Percentiles rank a stretch among this genome's conserved stretches.
Conservation (phyloP, 1,139 yeast genomes). For the Diutina rugosa region DNA sequence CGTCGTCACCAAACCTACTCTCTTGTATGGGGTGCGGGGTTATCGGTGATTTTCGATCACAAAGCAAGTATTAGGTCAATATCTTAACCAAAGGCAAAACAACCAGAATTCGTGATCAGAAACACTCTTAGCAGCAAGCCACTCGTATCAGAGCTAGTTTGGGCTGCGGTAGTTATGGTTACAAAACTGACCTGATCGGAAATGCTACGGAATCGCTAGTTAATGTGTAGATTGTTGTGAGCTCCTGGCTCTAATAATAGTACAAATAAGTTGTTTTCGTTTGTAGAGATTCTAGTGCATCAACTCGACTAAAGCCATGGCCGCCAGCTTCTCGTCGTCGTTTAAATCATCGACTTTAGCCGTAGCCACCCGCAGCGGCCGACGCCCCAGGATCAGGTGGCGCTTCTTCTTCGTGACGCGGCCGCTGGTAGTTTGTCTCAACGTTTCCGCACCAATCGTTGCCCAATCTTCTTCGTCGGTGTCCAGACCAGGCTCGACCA, state of each 20-base stretch:
- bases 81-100: not conserved
- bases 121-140: not conserved
- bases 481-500: constrained; percentile 17
- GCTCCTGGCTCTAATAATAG: not conserved
- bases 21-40: not conserved
- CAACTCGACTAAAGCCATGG: constrained; percentile 49
- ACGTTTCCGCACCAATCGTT: constrained; percentile 62
- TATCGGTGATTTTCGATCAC: not conserved
- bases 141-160: no score
- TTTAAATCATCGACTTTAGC: constrained; percentile 7
- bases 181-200: no score
- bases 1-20: no score
- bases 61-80: not conserved
- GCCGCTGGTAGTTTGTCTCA: constrained; percentile 11
- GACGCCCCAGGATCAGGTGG: constrained; percentile 5
- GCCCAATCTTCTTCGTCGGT: constrained; percentile 97
- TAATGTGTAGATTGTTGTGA: not conserved
- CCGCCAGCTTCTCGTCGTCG: constrained; percentile 39
- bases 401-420: not conserved
- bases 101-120: not conserved
- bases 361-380: constrained; percentile 3
- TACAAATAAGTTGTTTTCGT: not conserved
- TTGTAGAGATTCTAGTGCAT: constrained; percentile 11
- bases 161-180: no score
- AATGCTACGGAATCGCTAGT: no score